Evolutionary conservation across 2,329 filamentous ascomycete genomes (phyloP), one percentile per base, ranked within the genome.

Genomic region (Dactylella cylindrospora): DNA sequence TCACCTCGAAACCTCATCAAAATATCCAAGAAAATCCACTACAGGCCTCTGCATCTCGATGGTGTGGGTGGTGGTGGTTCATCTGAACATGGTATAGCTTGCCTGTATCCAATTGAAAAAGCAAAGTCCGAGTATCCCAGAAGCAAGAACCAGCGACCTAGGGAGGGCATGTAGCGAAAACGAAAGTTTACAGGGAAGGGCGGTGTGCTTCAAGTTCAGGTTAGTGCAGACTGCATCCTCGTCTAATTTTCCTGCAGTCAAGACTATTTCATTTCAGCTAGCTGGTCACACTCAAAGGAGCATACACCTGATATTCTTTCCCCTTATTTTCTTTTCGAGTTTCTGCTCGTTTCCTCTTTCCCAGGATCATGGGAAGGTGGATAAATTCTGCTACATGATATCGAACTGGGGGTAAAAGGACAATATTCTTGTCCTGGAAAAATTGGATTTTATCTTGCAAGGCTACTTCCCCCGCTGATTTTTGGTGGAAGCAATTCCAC

Each of bases 291-390:
- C n/a, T n/a, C n/a, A n/a, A n/a, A n/a, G n/a, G n/a, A n/a, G n/a
- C n/a, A n/a, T n/a, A n/a, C n/a, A n/a, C n/a, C n/a, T n/a, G n/a
- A n/a, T n/a, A n/a, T n/a, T n/a, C n/a, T n/a, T 38, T 35, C 57
- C 57, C 57, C 57, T 49, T 39, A 54, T 50, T 62, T 62, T 45
- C 45, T 46, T 54, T 62, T 54, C 43, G 57, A 41, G 49, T 33
- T 40, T 19, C 36, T 9, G 10, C n/a, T n/a, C n/a, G n/a, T n/a
- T n/a, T n/a, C n/a, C n/a, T n/a, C n/a, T n/a, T 13, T 23, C 57
- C 57, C 57, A 62, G 57, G 49, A 54, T 62, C 36, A 54, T 50
- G 57, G 49, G 44, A 52, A 28, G 33, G 46, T 61, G 54, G 54
- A 40, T 61, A 61, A 61, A 61, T 52, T 38, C 54, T 46, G 45